Conservation (phyloP, 2,329 filamentous ascomycete species). For the Xylaria sp. region DNA sequence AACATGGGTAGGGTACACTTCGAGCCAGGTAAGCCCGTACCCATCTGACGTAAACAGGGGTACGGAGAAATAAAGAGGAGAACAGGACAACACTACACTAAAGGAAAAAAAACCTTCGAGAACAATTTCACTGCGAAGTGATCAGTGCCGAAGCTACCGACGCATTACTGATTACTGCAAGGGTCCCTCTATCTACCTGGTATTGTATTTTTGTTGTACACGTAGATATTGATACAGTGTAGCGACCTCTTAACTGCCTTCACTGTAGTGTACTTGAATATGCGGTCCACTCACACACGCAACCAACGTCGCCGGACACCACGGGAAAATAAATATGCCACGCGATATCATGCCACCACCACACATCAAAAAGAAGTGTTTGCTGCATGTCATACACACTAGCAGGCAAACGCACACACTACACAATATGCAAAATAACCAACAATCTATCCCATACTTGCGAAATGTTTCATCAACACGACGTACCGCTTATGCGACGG, state of each 20-base stretch:
- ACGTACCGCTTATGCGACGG: conserved; percentile 2
- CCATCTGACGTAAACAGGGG: background rate
- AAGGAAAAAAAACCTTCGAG: conserved; percentile 22
- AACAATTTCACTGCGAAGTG: conserved; percentile 5
- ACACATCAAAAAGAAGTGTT: background rate
- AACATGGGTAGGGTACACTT: background rate
- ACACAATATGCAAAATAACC: background rate
- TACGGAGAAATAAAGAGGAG: background rate
- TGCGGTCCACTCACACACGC: background rate
- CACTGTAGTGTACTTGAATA: background rate
- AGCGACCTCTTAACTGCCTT: background rate
- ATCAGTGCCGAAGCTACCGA: conserved; percentile 34
- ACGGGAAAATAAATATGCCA: conserved; percentile 8
- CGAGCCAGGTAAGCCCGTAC: background rate
- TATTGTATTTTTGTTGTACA: no score
- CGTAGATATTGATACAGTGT: background rate
- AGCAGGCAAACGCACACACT: background rate
- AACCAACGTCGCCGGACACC: conserved; percentile 9
- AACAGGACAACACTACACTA: background rate
- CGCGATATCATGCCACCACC: conserved; percentile 17
- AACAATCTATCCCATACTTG: conserved; percentile 27
- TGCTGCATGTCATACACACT: conserved; percentile 11
- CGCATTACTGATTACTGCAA: conserved; percentile 24
- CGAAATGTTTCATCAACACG: conserved; percentile 11
- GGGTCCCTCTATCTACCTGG: conserved; percentile 9